Evolutionary conservation across 2,329 filamentous ascomycete genomes (phyloP), one percentile per base, ranked within the genome.

Genomic region (Fusarium temperatum): DNA sequence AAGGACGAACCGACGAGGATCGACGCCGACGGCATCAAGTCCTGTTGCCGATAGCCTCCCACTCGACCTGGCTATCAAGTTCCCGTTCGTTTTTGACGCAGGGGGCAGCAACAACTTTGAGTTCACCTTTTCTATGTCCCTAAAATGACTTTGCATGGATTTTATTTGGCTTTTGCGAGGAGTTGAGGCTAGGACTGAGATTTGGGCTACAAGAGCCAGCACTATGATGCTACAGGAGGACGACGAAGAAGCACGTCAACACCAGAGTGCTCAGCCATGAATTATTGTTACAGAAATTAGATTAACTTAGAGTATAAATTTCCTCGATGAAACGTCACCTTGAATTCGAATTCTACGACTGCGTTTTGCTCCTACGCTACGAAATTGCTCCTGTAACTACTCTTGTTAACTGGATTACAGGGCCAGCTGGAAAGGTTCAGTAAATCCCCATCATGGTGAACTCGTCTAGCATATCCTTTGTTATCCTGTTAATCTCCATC

Each of bases 21-120:
- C 63, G 18, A 45, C 38, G 5, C 63, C 64, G 15, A 66, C 53
- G 41, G 56, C 47, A 18, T 57, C 66, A 14, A 38, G 30, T 42
- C 22, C 51, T 17, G 24, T 51, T 8, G 17, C 36, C 12, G 60
- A 63, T 20, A 45, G 60, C 17, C n/a, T 67, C 5, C 55, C 74
- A 24, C 30, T 26, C 6, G 57, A 68, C 24, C 42, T 68, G 39
- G 61, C 65, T 13, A 53, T 47, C 7, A 32, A 41, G 8, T 71
- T 74, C 54, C 63, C 77, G 6, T 79, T 79, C 55, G 64, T 79
- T 18, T 80, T 80, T 53, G 73, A 75, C 15, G 75, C 65, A 17
- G 26, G 51, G 3, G 71, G 62, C 12, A 47, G 57, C 20, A 78
- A 79, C 35, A 61, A 39, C 3, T 78, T 75, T 47, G 75, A 77